Base-by-base conservation (phyloP, 257 asterid species). In the Misopates orontium region DNA sequence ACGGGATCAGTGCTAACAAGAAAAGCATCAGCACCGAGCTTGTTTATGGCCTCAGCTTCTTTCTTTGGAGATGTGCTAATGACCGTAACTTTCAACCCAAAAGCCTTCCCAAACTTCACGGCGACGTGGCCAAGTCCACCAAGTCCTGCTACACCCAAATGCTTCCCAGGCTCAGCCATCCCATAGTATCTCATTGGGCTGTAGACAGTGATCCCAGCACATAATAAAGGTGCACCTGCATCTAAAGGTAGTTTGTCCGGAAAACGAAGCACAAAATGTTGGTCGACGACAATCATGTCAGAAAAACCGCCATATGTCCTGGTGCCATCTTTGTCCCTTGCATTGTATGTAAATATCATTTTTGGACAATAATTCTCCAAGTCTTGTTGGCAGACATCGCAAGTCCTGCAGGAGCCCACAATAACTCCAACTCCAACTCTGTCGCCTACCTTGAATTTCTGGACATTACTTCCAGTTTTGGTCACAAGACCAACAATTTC, bases 41-140 rank as follows among this genome's bases (percentile, higher is more conserved):
- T 76, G 45, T 62, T 64, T 31, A 81, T 64, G 52, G 93, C 93
- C 61, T 83, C 96, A 17, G 40, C 71, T 67, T 80, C 71, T 63
- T 87, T 85, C 18, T 60, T 56, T 0, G 78, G 80, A 1, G 90
- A 79, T n/a, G 80, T 79, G 67, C 96, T 87, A 49, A 85, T 83
- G 11, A 87, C 93, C 28, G 88, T 85, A 48, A 87, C 93, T 67
- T 80, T 81, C 66, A 77, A 55, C 61, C 96, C 96, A 52, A 85
- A 83, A 19, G 88, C 96, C 80, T 87, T 87, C 17, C 83, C 96
- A 32, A 87, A 56, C 64, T 87, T 85, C 16, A 88, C 89, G 22
- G 89, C 93, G 60, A 85, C 73, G 54, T 88, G 96, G 68, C 93
- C 96, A 28, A 85, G 83, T 8, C 96, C 93, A 19, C 96, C 93